A percentile compares a stretch with the other conserved stretches of the same genome.
phyloP scores from a whole-genome alignment of 2,329 filamentous ascomycete species.

The Raffaelea albimanens region DNA sequence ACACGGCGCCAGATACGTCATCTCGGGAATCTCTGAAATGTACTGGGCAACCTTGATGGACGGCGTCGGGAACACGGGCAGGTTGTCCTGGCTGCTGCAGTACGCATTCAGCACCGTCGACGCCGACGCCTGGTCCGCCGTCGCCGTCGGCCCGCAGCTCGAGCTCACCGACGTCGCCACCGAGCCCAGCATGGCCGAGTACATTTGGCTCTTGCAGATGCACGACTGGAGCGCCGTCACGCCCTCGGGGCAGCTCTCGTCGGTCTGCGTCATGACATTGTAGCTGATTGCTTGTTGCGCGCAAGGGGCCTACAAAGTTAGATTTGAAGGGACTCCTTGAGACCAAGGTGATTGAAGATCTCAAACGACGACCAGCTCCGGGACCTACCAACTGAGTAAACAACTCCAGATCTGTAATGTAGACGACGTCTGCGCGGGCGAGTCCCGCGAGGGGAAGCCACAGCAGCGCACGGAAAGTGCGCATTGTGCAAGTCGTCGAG shows the following conservation, averaged over 20 bases:
- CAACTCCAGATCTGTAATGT: conserved; percentile 34
- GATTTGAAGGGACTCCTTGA: too few relatives aligned
- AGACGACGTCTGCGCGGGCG: conserved; percentile 20
- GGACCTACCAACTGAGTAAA: conserved; percentile 30
- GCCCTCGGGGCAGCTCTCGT: conserved; percentile 31
- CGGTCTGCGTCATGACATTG: conserved; percentile 32
- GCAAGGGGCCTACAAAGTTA: conserved; percentile 46
- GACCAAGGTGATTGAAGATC: too few relatives aligned
- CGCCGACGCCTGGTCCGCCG: conserved; percentile 38
- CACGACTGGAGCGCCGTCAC: conserved; percentile 39
- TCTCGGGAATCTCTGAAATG: conserved; percentile 39
- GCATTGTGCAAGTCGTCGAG: too few relatives aligned
- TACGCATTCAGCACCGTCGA: conserved; percentile 35
- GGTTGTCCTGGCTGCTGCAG: conserved; percentile 33
- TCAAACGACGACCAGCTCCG: too few relatives aligned
- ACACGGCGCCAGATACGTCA: conserved; percentile 32
- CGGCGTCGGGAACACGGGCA: conserved; percentile 29
- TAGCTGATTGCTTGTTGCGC: conserved; percentile 34
- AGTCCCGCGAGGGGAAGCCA: conserved; percentile 8
- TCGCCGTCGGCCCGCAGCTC: conserved; percentile 35
- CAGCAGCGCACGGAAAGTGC: not conserved
- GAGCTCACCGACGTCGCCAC: conserved; percentile 31
- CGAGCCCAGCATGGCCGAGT: conserved; percentile 24
- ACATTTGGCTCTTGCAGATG: conserved; percentile 38
- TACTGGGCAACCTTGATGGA: conserved; percentile 33